A percentile compares a stretch with the other conserved stretches of the same genome.
phyloP scores from a whole-genome alignment of 169 alveolate genomes.

The Plasmodium yoelii region DNA sequence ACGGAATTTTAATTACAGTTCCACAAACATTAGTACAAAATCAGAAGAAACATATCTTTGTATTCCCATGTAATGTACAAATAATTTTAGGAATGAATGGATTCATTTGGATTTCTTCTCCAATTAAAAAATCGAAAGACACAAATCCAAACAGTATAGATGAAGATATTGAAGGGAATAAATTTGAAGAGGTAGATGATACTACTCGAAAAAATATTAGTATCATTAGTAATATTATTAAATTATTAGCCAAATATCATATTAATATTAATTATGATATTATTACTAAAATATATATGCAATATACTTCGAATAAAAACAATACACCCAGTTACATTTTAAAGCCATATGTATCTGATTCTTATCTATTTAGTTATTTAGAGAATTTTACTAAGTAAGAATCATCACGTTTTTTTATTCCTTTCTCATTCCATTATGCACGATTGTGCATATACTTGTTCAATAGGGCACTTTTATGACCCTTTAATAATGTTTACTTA shows the following conservation, averaged over 20 bases:
- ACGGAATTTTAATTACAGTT: slow-evolving; percentile 91
- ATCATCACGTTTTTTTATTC: background rate
- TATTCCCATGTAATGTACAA: slow-evolving; percentile 87
- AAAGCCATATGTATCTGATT: slow-evolving; percentile 75
- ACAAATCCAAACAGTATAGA: slow-evolving; percentile 75
- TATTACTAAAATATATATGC: slow-evolving; percentile 76
- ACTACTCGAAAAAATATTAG: slow-evolving; percentile 74
- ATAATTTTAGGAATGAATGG: slow-evolving; percentile 94
- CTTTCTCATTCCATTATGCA: background rate
- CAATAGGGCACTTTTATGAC: background rate
- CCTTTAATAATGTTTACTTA: background rate
- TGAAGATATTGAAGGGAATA: slow-evolving; percentile 65
- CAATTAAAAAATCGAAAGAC: slow-evolving; percentile 44
- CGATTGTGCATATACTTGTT: background rate
- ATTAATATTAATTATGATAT: slow-evolving; percentile 75
- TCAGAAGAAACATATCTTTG: slow-evolving; percentile 91
- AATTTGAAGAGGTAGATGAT: slow-evolving; percentile 65
- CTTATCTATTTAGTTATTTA: slow-evolving; percentile 64
- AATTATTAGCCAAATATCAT: slow-evolving; percentile 67
- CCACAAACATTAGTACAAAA: slow-evolving; percentile 90
- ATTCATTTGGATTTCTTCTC: slow-evolving; percentile 84
- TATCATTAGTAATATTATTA: slow-evolving; percentile 77
- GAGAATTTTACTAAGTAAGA: slow-evolving; percentile 31
- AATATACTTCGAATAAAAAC: slow-evolving; percentile 42
- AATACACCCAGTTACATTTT: slow-evolving; percentile 55